phyloP scores from a whole-genome alignment of 805 yeast genomes.

The Metschnikowia koreensis region DNA sequence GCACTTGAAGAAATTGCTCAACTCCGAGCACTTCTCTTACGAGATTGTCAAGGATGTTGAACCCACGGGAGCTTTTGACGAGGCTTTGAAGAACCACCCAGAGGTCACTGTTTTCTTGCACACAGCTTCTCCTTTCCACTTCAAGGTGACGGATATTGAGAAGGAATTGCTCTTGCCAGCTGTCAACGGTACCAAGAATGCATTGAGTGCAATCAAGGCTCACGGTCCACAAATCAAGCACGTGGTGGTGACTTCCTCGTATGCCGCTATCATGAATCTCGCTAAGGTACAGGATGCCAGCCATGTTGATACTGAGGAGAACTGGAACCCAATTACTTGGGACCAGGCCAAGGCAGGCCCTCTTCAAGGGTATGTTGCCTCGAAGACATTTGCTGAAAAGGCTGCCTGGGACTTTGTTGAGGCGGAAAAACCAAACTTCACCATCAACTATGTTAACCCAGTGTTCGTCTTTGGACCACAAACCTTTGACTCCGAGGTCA shows the following conservation, averaged over 20 bases:
- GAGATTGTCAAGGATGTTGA: slow-evolving; percentile 50
- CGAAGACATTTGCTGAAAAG: slow-evolving; percentile 34
- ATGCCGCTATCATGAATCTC: slow-evolving; percentile 13
- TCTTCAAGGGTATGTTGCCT: slow-evolving; percentile 39
- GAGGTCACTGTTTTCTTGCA: slow-evolving; percentile 57
- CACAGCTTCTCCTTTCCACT: slow-evolving; percentile 61
- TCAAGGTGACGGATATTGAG: slow-evolving; percentile 43
- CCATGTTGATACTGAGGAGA: slow-evolving; percentile 33
- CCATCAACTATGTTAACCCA: slow-evolving; percentile 32
- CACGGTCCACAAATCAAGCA: slow-evolving; percentile 12
- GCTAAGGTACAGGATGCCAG: slow-evolving; percentile 25
- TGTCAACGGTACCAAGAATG: slow-evolving; percentile 24
- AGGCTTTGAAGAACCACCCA: slow-evolving; percentile 45
- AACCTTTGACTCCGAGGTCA: slow-evolving; percentile 26
- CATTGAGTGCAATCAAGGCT: slow-evolving; percentile 13
- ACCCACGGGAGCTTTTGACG: slow-evolving; percentile 44
- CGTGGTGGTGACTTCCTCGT: slow-evolving; percentile 15
- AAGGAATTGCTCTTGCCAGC: slow-evolving; percentile 57
- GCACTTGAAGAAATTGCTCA: slow-evolving; percentile 23
- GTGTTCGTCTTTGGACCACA: slow-evolving; percentile 28
- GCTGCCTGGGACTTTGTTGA: slow-evolving; percentile 31
- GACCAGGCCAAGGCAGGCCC: slow-evolving; percentile 29
- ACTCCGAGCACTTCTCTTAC: slow-evolving; percentile 34
- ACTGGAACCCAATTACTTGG: slow-evolving; percentile 55
- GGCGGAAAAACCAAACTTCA: slow-evolving; percentile 35